Base-by-base conservation (phyloP, 1,284 basidiomycete species). In the Schizopora paradoxa region DNA sequence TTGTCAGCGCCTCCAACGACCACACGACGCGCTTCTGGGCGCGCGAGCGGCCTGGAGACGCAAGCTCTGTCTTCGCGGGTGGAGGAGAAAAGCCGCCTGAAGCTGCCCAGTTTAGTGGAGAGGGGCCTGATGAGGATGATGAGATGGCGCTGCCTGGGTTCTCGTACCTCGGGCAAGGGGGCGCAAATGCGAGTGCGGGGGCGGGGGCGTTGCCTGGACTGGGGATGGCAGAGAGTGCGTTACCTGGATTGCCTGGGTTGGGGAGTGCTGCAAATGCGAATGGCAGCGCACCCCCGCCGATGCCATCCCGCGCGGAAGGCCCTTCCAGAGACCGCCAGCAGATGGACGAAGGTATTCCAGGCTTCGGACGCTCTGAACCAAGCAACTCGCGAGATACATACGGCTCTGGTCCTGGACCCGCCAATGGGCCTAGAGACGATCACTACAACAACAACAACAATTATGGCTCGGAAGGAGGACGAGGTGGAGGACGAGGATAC, bases 21-120 rank as follows among this genome's bases (percentile, higher is more conserved):
- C 92, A 96, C 65, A 96, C 94, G 8, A 96, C 95, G 11, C 80
- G 94, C 10, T 99, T 98, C 74, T 99, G 96, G 95, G 86, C 85
- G 45, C 79, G 95, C 42, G 87, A 91, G 54, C 73, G 85, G 37
- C 92, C 82, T 0, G 88, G 88, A 21, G 86, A 89, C 56, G 71
- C 73, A 0, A 69, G 72, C 7, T 77, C 75, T 31, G 83, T 84
- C 27, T 86, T 86, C 63, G 77, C 76, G 0, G 82, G 77, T 5
- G 84, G 83, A 4, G 86, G 85, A 16, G 82, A 85, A 68, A 87
- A 87, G 63, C 86, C 86, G 13, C 82, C 80, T 0, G 79, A 76
- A 54, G 66, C 68, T 53, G 74, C 73, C 22, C 74, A 54, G 3
- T n/a, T n/a, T n/a, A n/a, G n/a, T n/a, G n/a, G n/a, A n/a, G 68